These are phyloP conservation scores for Centrapalus pauciflorus DNA, from an alignment of 129 eudicot species.

Conservation along the genomic window DNA sequence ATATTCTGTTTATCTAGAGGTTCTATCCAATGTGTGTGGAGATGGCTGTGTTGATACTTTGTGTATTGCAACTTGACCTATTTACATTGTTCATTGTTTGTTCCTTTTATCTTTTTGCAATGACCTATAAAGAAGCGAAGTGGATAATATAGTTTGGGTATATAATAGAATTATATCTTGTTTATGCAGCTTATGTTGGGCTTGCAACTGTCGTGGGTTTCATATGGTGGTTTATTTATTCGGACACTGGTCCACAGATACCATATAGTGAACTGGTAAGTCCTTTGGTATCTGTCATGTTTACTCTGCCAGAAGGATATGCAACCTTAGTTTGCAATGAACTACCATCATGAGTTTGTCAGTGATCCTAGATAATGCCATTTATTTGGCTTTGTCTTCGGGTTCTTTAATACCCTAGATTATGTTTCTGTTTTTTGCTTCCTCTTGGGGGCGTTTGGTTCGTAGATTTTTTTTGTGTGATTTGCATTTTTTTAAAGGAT, in stretches of 20 bases:
- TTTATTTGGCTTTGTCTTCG: background rate
- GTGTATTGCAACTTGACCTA: background rate
- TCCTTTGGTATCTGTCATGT: background rate
- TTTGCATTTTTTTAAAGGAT: too few relatives aligned
- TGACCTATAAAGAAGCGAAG: background rate
- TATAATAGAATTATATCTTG: background rate
- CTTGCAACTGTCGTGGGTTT: conserved; percentile 98
- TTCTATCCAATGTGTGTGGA: too few relatives aligned
- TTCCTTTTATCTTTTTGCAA: background rate
- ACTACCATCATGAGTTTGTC: background rate
- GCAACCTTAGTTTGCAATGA: background rate
- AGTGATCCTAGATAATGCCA: background rate
- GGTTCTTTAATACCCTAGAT: too few relatives aligned
- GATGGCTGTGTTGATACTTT: background rate
- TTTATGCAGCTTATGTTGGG: conserved; percentile 86
- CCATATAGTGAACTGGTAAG: conserved; percentile 79
- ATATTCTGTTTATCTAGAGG: too few relatives aligned
- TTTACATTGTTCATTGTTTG: background rate
- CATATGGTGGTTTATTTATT: conserved; percentile 96
- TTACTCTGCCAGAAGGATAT: background rate
- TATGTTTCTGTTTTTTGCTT: background rate
- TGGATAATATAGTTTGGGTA: background rate
- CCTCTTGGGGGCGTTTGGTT: too few relatives aligned
- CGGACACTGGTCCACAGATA: conserved; percentile 86
- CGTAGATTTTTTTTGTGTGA: too few relatives aligned